Evolutionary conservation across 805 yeast genomes (phyloP), one percentile per base, ranked within the genome.

Genomic region (Wickerhamiella azyma): DNA sequence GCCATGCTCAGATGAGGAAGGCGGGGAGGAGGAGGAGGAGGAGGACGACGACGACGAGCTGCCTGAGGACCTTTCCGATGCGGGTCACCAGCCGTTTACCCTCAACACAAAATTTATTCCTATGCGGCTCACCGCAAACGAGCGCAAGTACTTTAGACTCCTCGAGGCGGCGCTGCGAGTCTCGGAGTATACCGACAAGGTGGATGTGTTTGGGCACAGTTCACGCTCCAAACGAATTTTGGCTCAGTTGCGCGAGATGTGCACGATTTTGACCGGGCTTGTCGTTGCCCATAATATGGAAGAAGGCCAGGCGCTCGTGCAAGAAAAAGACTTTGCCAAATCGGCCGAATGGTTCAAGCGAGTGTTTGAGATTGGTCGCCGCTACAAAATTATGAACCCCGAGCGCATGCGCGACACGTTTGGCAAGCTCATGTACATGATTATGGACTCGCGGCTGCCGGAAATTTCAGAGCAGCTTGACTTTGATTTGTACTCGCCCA

Each of bases 371-470:
- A 75, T 82, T 50, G 92, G 92, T 19, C 68, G 92, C 55, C 69
- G 92, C 38, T 82, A 82, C 64, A 82, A 82, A 58, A 77, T 83
- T 54, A 79, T 82, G 86, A 82, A 82, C 56, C 94, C 94, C 0
- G 86, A 82, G 53, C 71, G 76, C 54, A 78, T 83, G 83, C 70
- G 86, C 50, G 83, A 79, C 55, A 77, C 77, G 4, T 83, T 77
- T 59, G 94, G 94, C 39, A 81, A 82, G 55, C 65, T 83, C 48
- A 79, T 83, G 64, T 82, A 82, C 60, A 83, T 82, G 82, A 77
- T 81, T 32, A 82, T 83, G 92, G 94, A 82, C 61, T 82, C 92
- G 2, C 66, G 83, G 40, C 62, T 80, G 26, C 81, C 85, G 0
- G 85, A 81, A 53, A 74, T 82, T 49, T 74, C 71, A 52, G 75